Evolutionary conservation across 495 filamentous ascomycete species (phyloP).

Genomic region (Glarea lozoyensis): DNA sequence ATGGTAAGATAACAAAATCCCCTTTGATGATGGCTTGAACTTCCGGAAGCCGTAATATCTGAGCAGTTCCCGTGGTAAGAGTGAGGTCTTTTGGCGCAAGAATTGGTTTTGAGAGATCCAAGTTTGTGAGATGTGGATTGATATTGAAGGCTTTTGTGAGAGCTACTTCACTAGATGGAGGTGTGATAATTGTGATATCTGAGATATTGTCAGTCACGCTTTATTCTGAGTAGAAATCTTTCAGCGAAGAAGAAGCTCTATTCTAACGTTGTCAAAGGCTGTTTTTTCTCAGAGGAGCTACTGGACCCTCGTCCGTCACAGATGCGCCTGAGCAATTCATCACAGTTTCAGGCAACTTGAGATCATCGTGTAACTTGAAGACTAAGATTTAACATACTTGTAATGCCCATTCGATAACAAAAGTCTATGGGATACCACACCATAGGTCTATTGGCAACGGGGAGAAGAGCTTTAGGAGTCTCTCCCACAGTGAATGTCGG

Average conservation of each 20-base stretch:
- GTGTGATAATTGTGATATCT: conserved; percentile 82
- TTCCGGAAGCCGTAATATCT: conserved; percentile 76
- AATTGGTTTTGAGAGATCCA: conserved; percentile 66
- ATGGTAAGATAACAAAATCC: conserved; percentile 87
- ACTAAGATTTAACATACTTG: conserved; percentile 40
- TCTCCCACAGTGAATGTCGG: conserved; percentile 88
- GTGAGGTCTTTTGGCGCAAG: conserved; percentile 64
- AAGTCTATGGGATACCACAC: conserved; percentile 91
- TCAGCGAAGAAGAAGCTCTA: too few relatives aligned
- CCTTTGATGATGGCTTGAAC: conserved; percentile 61
- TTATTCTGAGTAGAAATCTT: neutral
- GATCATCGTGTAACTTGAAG: too few relatives aligned
- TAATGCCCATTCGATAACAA: conserved; percentile 77
- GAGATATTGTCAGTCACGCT: conserved; percentile 3
- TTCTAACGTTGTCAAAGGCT: too few relatives aligned
- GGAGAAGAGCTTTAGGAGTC: conserved; percentile 81
- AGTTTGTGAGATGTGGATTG: conserved; percentile 76
- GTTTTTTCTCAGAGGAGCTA: too few relatives aligned
- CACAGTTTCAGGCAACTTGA: too few relatives aligned
- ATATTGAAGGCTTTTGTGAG: conserved; percentile 72
- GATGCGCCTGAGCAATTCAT: too few relatives aligned
- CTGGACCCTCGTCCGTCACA: too few relatives aligned
- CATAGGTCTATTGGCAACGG: conserved; percentile 93
- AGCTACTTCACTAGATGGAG: conserved; percentile 60
- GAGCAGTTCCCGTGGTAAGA: conserved; percentile 75